A percentile compares a stretch with the other conserved stretches of the same genome.
phyloP scores from a whole-genome alignment of 2,329 filamentous ascomycete species.

The Diaporthe helianthi region DNA sequence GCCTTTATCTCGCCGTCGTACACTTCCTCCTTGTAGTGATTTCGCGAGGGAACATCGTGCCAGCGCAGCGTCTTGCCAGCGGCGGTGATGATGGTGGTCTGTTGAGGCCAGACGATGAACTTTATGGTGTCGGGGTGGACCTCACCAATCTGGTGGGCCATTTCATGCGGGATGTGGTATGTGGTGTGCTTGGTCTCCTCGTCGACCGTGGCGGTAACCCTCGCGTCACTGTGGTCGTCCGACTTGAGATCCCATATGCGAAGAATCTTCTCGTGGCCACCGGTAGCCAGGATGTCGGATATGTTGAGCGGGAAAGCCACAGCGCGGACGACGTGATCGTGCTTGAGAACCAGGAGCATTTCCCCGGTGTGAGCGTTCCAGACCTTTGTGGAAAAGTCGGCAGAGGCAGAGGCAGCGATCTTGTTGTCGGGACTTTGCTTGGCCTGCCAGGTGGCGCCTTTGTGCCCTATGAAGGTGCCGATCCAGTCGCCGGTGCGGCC shows the following conservation, averaged over 20 bases:
- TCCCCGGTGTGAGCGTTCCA: constrained; percentile 98
- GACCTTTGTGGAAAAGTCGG: constrained; percentile 95
- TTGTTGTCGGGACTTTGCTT: constrained; percentile 87
- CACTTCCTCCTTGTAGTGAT: constrained; percentile 76
- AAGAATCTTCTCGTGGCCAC: constrained; percentile 95
- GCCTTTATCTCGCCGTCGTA: constrained; percentile 89
- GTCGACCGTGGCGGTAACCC: constrained; percentile 42
- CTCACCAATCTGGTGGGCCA: constrained; percentile 84
- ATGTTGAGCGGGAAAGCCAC: constrained; percentile 87
- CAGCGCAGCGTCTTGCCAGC: constrained; percentile 92
- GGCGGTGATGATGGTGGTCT: constrained; percentile 88
- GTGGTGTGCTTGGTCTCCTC: constrained; percentile 45
- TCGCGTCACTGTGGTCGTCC: constrained; percentile 57
- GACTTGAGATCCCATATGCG: constrained; percentile 83
- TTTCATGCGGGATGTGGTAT: constrained; percentile 63
- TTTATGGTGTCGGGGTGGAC: constrained; percentile 92
- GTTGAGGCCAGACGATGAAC: constrained; percentile 91
- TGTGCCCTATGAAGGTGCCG: constrained; percentile 96
- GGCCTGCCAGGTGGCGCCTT: constrained; percentile 97
- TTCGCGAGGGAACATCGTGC: constrained; percentile 85
- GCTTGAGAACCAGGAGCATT: constrained; percentile 83
- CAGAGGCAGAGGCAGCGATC: constrained; percentile 90
- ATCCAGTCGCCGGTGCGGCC: constrained; percentile 98
- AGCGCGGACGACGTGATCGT: constrained; percentile 94
- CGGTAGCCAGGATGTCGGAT: constrained; percentile 87